Base-by-base conservation (phyloP, 2,329 filamentous ascomycete species). In the Aspergillus phoenicis region DNA sequence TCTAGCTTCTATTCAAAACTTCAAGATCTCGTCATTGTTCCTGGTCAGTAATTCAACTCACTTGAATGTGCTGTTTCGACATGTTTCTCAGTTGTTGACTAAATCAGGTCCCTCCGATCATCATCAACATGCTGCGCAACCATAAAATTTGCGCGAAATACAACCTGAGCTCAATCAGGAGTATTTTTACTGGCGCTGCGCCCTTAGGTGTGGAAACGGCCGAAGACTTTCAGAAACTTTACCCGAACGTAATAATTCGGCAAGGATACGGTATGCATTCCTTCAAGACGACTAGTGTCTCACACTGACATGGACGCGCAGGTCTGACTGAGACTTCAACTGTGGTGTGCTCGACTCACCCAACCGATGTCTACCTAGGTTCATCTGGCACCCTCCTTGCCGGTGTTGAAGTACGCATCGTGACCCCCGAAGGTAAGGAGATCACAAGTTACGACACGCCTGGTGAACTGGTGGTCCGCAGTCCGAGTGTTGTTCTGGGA, bases 401-500 rank as follows among this genome's bases (percentile, higher is more conserved):
- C 0, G 86, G 85, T 1, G 78, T 82, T 38, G 84, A 86, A 59
- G 89, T 83, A 48, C 89, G 89, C 68, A 78, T 96, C 4, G 76
- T 96, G 17, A 86, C 85, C 4, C 74, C 81, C 1, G 89, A 93
- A 62, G 91, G 90, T 1, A 80, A 81, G 5, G 91, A 95, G 71
- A 83, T 95, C 58, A 89, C 84, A 0, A 83, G 80, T 7, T 87
- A 90, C 66, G 86, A 94, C 63, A 85, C 87, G 49, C 90, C 89
- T 0, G 93, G 93, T 38, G 93, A 97, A 75, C 83, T 97, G 13
- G 82, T 91, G 17, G 85, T 96, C 22, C 90, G 91, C 72, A 87
- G 86, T 0, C 93, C 92, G 0, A 88, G 88, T 1, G 85, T 96
- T 1, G 87, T 90, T 0, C 77, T 97, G 0, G 93, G 93, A 1